phyloP scores from a whole-genome alignment of 2,329 filamentous ascomycete species.

The Exophiala sp. region DNA sequence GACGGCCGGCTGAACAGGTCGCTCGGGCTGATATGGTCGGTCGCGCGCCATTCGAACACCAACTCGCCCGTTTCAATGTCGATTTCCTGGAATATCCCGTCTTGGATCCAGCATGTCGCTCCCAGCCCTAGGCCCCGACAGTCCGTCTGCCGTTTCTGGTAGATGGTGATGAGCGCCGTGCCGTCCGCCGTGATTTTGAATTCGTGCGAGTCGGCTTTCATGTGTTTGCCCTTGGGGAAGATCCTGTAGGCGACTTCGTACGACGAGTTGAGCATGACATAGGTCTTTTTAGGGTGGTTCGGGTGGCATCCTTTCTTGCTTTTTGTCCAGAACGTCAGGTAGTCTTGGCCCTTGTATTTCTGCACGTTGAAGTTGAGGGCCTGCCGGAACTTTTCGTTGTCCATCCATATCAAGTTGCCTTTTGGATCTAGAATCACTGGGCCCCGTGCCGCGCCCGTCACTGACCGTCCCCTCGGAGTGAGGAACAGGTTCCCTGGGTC shows the following conservation, averaged over 20 bases:
- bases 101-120: constrained; percentile 36
- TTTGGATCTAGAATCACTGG: constrained; percentile 16
- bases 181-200: constrained; percentile 46
- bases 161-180: constrained; percentile 33
- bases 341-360: constrained; percentile 40
- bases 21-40: constrained; percentile 36
- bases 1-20: not conserved
- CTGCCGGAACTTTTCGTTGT: constrained; percentile 32
- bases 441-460: constrained; percentile 21
- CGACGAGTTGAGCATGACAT: constrained; percentile 29
- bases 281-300: constrained; percentile 43
- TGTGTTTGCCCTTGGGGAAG: constrained; percentile 14
- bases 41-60: constrained; percentile 45
- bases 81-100: constrained; percentile 43
- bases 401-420: constrained; percentile 36
- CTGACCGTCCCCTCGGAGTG: constrained; percentile 16
- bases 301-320: constrained; percentile 43
- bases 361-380: constrained; percentile 46
- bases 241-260: constrained; percentile 24
- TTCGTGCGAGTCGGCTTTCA: constrained; percentile 37
- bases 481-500: constrained; percentile 31
- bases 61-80: constrained; percentile 41
- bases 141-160: constrained; percentile 32
- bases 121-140: constrained; percentile 9
- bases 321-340: constrained; percentile 48